Evolutionary conservation across 2,329 filamentous ascomycete genomes (phyloP), one percentile per base, ranked within the genome.

Genomic region (Arthrobotrys sinensis): DNA sequence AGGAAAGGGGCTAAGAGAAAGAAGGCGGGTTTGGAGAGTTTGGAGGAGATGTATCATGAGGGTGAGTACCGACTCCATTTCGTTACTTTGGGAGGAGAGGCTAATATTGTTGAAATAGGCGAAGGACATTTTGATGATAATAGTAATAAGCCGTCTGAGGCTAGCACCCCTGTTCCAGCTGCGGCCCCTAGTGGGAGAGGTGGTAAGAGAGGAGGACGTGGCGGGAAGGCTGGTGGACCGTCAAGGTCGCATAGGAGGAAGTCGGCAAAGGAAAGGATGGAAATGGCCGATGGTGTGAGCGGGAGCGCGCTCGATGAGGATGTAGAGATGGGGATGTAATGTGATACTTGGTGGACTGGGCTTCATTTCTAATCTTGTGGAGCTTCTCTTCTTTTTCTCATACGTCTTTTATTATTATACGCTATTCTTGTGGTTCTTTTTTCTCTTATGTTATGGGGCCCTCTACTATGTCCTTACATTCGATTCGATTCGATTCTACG

Each of bases 21-120:
- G 91, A 80, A 90, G 88, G 69, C 65, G 40, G 62, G 55, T 28
- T 28, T 50, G 43, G 43, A 80, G 52, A 34, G 38, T 82, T 86
- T 98, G 85, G 96, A 98, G 84, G 95, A 97, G 83, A 94, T 99
- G 93, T 99, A 99, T 86, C 96, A 99, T 84, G 96, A 99, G 88
- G 96, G 96, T 97, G 85, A 90, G 93, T 86, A 68, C n/a, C 32
- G 3, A 21, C 21, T 6, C 1, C 21, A 1, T 3, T n/a, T 78
- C 4, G 16, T 40, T 63, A 4, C 3, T 6, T n/a, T 0, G 4
- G 36, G n/a, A 34, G 50, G 67, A 38, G 21, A 67, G 52, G 21
- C 38, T 14, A 36, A 40, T n/a, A 16, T 1, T 3, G 8, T 40
- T 38, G 24, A 12, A 24, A 50, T 83, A 98, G 95, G 95, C 82